Base-by-base conservation (phyloP, 2,329 filamentous ascomycete genomes). In the Diaporthe ilicicola region DNA sequence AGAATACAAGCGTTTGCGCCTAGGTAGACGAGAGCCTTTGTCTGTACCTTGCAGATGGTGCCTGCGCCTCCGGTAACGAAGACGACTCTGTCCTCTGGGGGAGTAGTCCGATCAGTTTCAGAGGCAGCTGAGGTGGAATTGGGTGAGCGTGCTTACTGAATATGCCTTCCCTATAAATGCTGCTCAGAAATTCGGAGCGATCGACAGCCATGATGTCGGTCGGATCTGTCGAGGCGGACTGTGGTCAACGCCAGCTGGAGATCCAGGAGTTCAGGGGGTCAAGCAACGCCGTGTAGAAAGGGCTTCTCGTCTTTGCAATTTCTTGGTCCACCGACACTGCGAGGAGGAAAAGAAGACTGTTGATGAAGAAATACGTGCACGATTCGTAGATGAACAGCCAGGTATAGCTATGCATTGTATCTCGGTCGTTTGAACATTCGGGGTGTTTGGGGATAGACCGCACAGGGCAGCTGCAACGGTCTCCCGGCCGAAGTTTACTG, bases 51-150 rank as follows among this genome's bases (percentile, higher is more conserved):
- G 85, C 96, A 98, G 78, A 99, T 98, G 32, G 93, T 92, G 69
- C 96, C 95, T 6, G 94, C 94, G 66, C 96, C 96, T 71, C 96
- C 96, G 4, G 96, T 99, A 78, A 97, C 97, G 82, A 98, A 97
- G 75, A 95, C 89, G 54, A 98, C 95, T 78, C 96, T 95, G 79
- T 92, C 91, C 74, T 92, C 94, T 97, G 76, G 15, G 55, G 10
- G 29, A 19, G 34, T 10, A 17, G 59, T 12, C 42, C 4, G 32
- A 27, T 46, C n/a, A 67, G 66, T 39, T 17, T 22, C 37, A 12
- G 22, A 22, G 6, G 10, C 4, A 22, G 17, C 17, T 22, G 29
- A 22, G 6, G 34, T n/a, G 22, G 22, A 1, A 2, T 51, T 22
- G 22, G 32, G 39, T 27, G 65, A 50, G 48, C 13, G 44, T 50